Base-by-base conservation (phyloP, 345 rosid species). In the Ceriops decandra region DNA sequence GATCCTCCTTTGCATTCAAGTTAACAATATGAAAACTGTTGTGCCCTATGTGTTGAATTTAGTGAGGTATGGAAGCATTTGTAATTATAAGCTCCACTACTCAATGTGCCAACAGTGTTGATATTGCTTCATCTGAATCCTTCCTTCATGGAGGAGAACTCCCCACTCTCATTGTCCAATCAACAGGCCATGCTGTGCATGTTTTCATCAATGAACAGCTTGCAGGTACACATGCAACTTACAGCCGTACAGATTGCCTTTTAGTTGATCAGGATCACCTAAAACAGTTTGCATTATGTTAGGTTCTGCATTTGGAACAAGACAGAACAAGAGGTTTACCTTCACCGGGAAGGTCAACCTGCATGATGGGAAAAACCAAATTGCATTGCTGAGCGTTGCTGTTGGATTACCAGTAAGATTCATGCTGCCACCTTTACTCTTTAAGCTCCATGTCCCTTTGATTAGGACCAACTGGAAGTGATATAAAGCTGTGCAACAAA, bases 101-200 rank as follows among this genome's bases (percentile, higher is more conserved):
- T 65, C 42, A 58, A 65, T 74, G 49, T 80, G 22, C 58, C 47
- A 62, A 56, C 80, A 95, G 97, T 73, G 88, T 95, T 75, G 90
- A 91, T 77, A 83, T 95, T 53, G 85, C 85, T 36, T 77, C 80
- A 68, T 78, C 92, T 27, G 99, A 95, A 75, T 87, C 95, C 70
- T 95, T 90, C 82, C 84, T 91, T 68, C 97, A 63, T 59, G 96
- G 96, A 76, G 98, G 96, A 64, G 93, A 91, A 74, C 83, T 85
- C 57, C 99, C 99, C 28, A 90, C 92, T 75, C 96, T 95, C 74
- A 82, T 87, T 65, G 77, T 88, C 77, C 92, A 86, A 74, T 95
- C 99, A 60, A 80, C 90, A n/a, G 97, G 98, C 62, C 98, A 95
- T 78, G 97, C 98, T 7, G 86, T 95, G 72, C 99, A 92, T 76